These are phyloP conservation scores for Candida silvicultrix DNA, from an alignment of 805 yeast species.

Conservation along the genomic window DNA sequence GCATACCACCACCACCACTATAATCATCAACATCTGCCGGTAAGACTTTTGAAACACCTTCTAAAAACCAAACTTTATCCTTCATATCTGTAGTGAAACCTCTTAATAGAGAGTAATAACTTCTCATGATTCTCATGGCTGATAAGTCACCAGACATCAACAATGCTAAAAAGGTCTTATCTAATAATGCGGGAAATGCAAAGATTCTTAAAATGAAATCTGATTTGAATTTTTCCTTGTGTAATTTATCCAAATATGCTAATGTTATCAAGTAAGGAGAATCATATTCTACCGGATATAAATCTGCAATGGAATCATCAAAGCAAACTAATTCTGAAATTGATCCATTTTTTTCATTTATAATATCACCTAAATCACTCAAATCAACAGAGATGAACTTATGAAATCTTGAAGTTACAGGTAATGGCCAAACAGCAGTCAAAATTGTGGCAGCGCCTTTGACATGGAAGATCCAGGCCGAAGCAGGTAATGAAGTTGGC, in stretches of 20 bases:
- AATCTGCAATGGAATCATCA: conserved; percentile 76
- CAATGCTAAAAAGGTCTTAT: conserved; percentile 68
- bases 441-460: conserved; percentile 95
- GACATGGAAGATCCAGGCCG: conserved; percentile 96
- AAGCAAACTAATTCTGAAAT: conserved; percentile 67
- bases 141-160: conserved; percentile 79
- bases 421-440: conserved; percentile 93
- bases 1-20: conserved; percentile 89
- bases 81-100: conserved; percentile 82
- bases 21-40: conserved; percentile 91
- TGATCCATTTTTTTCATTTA: conserved; percentile 30
- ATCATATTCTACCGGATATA: conserved; percentile 77
- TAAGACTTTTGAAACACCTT: conserved; percentile 81
- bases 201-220: conserved; percentile 84
- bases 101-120: conserved; percentile 75
- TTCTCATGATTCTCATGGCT: conserved; percentile 88
- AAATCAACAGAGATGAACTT: conserved; percentile 79
- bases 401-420: conserved; percentile 58
- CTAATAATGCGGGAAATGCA: conserved; percentile 89
- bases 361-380: conserved; percentile 75
- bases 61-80: conserved; percentile 88
- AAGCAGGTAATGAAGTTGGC: conserved; percentile 66
- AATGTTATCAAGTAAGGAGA: conserved; percentile 87
- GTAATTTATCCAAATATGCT: conserved; percentile 78
- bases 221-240: conserved; percentile 73